Conservation (phyloP, 768 basidiomycete species). For the Astraeus odoratus region DNA sequence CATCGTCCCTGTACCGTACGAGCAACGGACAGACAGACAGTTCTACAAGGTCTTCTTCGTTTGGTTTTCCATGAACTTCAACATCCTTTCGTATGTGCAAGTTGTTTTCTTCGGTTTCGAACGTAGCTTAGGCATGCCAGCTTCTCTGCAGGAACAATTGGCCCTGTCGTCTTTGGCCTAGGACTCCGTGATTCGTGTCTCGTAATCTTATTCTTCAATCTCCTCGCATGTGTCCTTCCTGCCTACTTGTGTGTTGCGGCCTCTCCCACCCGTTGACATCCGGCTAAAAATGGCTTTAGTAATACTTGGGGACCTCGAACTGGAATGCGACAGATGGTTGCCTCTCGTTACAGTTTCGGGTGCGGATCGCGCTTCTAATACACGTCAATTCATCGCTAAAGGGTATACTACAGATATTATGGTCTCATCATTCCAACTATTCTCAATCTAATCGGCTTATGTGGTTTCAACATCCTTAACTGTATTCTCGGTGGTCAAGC, state of each 20-base stretch:
- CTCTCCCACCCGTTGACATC: neutral
- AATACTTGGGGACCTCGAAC: constrained; percentile 73
- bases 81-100: constrained; percentile 44
- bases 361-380: constrained; percentile 32
- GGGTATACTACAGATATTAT: constrained; percentile 34
- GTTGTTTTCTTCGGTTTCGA: neutral
- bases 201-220: constrained; percentile 61
- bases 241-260: constrained; percentile 47
- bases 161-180: constrained; percentile 55
- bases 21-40: constrained; percentile 48
- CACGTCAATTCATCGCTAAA: constrained; percentile 22
- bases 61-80: constrained; percentile 68
- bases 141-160: constrained; percentile 63
- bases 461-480: constrained; percentile 61
- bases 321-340: constrained; percentile 79
- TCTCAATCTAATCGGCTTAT: constrained; percentile 52
- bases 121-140: constrained; percentile 23
- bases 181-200: constrained; percentile 57
- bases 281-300: constrained; percentile 19
- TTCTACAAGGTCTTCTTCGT: constrained; percentile 63
- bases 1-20: constrained; percentile 44
- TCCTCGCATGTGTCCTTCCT: constrained; percentile 51
- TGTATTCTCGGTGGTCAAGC: constrained; percentile 66
- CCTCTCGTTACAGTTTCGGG: constrained; percentile 57
- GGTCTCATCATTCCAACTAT: constrained; percentile 45